Percentiles rank a stretch among this genome's conserved stretches.
These are phyloP conservation scores for Neospora caninum DNA, from an alignment of 169 alveolate genomes.

Conservation along the genomic window DNA sequence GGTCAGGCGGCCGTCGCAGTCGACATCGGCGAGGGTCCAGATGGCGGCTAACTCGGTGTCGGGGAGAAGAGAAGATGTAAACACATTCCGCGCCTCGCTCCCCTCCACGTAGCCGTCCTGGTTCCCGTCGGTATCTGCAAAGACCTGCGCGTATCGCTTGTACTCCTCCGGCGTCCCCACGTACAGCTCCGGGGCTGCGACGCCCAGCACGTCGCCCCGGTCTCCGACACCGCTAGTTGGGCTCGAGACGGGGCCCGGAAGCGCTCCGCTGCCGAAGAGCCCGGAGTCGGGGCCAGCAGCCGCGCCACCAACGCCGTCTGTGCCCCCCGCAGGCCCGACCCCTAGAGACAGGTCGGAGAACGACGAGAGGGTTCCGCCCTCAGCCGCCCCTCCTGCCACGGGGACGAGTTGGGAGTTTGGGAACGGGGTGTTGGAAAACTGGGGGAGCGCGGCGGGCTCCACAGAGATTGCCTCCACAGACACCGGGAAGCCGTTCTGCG, in stretches of 20 bases:
- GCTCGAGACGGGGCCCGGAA: neutral
- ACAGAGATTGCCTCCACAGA: conserved; percentile 8
- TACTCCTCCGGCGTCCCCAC: neutral
- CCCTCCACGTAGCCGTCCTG: conserved; percentile 5
- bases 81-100: neutral
- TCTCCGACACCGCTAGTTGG: neutral
- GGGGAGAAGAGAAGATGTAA: neutral
- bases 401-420: neutral
- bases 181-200: neutral
- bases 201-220: neutral
- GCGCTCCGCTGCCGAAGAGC: neutral
- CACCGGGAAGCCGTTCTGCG: conserved; percentile 1
- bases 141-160: neutral
- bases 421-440: neutral
- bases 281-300: neutral
- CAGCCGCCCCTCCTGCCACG: neutral
- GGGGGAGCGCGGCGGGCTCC: conserved; percentile 2
- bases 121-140: neutral
- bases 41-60: conserved; percentile 1
- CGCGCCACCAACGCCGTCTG: neutral
- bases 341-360: neutral
- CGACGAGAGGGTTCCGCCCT: neutral
- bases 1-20: neutral
- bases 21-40: neutral
- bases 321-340: neutral